These are phyloP conservation scores for Malassezia equina DNA, from an alignment of 1,284 basidiomycete species.

Conservation along the genomic window DNA sequence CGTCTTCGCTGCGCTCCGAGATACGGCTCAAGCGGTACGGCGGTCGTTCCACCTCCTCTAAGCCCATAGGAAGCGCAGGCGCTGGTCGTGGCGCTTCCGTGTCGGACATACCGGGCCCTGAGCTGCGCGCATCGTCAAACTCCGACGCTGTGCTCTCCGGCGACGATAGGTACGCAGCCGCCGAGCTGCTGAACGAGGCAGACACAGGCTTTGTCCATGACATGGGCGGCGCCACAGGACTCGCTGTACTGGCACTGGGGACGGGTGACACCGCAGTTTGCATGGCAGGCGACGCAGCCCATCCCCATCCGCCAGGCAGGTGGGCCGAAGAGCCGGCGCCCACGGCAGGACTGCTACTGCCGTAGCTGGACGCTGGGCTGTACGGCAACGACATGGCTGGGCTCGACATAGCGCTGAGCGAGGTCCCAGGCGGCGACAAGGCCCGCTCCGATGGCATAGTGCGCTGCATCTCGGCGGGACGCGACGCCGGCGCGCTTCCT, in stretches of 20 bases:
- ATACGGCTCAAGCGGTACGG: background rate
- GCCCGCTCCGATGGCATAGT: background rate
- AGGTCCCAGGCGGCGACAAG: background rate
- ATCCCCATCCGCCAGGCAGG: background rate
- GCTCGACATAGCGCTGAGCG: background rate
- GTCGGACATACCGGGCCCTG: background rate
- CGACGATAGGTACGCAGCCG: background rate
- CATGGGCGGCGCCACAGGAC: constrained; percentile 1
- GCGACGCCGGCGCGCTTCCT: background rate
- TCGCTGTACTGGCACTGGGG: background rate
- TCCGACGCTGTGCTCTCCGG: background rate
- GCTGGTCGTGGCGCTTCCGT: background rate
- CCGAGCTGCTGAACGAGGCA: background rate
- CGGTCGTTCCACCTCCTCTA: background rate
- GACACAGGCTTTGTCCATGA: background rate
- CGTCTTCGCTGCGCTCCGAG: background rate
- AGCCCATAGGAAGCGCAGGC: background rate
- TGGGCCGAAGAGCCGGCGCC: background rate
- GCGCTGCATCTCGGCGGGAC: background rate
- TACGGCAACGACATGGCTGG: background rate
- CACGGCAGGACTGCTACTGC: background rate
- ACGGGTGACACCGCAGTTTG: background rate
- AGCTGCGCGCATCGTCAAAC: constrained; percentile 1
- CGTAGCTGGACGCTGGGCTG: background rate
- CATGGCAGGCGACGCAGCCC: background rate